A percentile compares a stretch with the other conserved stretches of the same genome.
These are phyloP conservation scores for Stachybotrys chlorohalonatus DNA, from an alignment of 2,329 filamentous ascomycete genomes.

Conservation along the genomic window DNA sequence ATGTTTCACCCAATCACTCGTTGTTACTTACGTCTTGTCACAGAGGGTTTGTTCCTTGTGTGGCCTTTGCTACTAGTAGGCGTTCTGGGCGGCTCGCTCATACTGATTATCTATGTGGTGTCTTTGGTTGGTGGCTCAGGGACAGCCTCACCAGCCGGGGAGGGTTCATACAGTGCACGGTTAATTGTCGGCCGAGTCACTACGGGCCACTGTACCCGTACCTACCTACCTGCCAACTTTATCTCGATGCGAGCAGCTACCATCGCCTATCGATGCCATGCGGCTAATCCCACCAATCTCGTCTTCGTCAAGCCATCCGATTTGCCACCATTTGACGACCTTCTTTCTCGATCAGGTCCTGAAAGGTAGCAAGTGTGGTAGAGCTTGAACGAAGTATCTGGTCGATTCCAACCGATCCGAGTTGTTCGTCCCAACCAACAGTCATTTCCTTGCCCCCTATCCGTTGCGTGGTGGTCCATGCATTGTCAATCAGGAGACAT, in stretches of 20 bases:
- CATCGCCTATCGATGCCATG: neutral
- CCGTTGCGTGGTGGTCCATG: too few species aligned
- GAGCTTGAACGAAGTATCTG: too few species aligned
- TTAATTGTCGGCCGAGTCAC: too few species aligned
- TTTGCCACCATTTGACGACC: neutral
- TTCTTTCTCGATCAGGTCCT: too few species aligned
- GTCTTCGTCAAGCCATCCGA: neutral
- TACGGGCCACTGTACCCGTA: too few species aligned
- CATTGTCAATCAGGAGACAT: too few species aligned
- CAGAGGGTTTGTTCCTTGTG: constrained; percentile 25
- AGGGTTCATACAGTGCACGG: too few species aligned
- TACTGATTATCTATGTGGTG: constrained; percentile 3
- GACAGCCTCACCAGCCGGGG: neutral
- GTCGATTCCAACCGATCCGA: too few species aligned
- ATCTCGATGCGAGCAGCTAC: neutral
- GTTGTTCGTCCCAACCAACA: too few species aligned
- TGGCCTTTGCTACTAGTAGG: constrained; percentile 18
- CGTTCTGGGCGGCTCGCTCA: constrained; percentile 19
- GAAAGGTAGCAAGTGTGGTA: too few species aligned
- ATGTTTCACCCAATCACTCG: neutral
- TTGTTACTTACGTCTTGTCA: constrained; percentile 23
- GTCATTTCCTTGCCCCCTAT: too few species aligned
- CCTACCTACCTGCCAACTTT: neutral
- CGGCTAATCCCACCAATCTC: neutral
- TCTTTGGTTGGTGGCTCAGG: neutral